phyloP scores from a whole-genome alignment of 1,139 yeast species.

The Scheffersomyces segobiensis region DNA sequence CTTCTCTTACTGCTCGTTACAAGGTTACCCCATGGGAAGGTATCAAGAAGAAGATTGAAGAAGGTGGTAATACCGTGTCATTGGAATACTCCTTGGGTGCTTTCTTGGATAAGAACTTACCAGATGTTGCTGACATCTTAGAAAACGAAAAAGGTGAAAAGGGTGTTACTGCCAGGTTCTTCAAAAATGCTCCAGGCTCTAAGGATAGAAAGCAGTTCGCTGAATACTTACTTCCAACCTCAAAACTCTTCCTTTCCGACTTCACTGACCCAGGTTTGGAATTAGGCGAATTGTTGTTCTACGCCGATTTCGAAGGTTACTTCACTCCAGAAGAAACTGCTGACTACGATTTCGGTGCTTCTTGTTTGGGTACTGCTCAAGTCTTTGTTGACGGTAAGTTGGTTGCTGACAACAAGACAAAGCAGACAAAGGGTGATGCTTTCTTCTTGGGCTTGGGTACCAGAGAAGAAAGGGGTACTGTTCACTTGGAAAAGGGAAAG shows the following conservation, averaged over 20 bases:
- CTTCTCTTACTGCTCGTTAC: slow-evolving; percentile 47
- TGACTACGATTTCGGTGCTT: slow-evolving; percentile 50
- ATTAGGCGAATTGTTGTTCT: slow-evolving; percentile 30
- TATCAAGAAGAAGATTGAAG: slow-evolving; percentile 18
- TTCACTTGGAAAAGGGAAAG: slow-evolving; percentile 42
- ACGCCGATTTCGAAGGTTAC: slow-evolving; percentile 45
- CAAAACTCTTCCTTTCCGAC: slow-evolving; percentile 49
- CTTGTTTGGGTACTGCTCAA: slow-evolving; percentile 54
- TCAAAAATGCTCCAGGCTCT: slow-evolving; percentile 34
- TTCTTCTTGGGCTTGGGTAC: slow-evolving; percentile 52
- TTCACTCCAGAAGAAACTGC: slow-evolving; percentile 49
- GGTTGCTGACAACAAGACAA: slow-evolving; percentile 56
- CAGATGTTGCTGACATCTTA: slow-evolving; percentile 27
- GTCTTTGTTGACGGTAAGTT: slow-evolving; percentile 52
- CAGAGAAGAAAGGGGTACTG: slow-evolving; percentile 42
- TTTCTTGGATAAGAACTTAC: slow-evolving; percentile 28
- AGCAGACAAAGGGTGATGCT: slow-evolving; percentile 49
- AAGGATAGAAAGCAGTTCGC: slow-evolving; percentile 39
- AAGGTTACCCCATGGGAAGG: slow-evolving; percentile 49
- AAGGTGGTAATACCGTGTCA: slow-evolving; percentile 12
- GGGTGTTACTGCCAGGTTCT: slow-evolving; percentile 42
- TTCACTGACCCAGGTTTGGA: slow-evolving; percentile 34
- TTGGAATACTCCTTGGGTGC: slow-evolving; percentile 33
- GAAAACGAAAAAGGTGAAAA: slow-evolving; percentile 30
- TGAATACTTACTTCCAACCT: slow-evolving; percentile 26